These are phyloP conservation scores for Pythium biforme DNA, from an alignment of 352 stramenopile species.

Conservation along the genomic window DNA sequence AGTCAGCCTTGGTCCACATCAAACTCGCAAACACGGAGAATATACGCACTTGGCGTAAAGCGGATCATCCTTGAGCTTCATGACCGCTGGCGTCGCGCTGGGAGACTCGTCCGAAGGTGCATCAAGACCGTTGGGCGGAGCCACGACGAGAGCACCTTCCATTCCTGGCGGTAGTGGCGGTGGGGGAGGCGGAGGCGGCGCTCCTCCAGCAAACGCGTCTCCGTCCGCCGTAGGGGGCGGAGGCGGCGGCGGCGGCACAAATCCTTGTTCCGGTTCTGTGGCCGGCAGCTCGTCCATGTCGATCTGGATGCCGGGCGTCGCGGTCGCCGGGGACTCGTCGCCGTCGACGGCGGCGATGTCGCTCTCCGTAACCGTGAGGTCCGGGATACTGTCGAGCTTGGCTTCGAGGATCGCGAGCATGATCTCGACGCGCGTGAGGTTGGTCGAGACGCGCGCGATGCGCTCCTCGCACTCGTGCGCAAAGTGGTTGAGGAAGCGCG, in stretches of 20 bases:
- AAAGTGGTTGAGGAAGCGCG: conserved; percentile 87
- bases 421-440: conserved; percentile 82
- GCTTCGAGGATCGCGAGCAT: conserved; percentile 81
- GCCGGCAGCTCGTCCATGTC: conserved; percentile 62
- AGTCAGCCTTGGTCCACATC: not conserved
- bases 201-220: conserved; percentile 21
- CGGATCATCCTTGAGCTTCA: conserved; percentile 86
- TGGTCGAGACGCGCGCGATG: conserved; percentile 63
- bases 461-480: conserved; percentile 81
- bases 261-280: conserved; percentile 31
- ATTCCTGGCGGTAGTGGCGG: conserved; percentile 29
- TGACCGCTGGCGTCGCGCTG: conserved; percentile 34
- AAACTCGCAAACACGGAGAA: not conserved
- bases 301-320: conserved; percentile 45
- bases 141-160: conserved; percentile 33
- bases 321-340: conserved; percentile 29
- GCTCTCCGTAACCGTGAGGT: conserved; percentile 66
- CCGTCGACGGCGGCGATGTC: conserved; percentile 44
- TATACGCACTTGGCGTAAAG: conserved; percentile 62
- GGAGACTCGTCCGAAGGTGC: conserved; percentile 29
- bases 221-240: conserved; percentile 27
- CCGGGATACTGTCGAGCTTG: conserved; percentile 83
- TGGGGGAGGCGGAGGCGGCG: conserved; percentile 37
- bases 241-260: conserved; percentile 31
- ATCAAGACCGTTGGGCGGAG: conserved; percentile 26